Percentiles rank a stretch among this genome's conserved stretches.
phyloP scores from a whole-genome alignment of 345 rosid species.

The Salix caprea region DNA sequence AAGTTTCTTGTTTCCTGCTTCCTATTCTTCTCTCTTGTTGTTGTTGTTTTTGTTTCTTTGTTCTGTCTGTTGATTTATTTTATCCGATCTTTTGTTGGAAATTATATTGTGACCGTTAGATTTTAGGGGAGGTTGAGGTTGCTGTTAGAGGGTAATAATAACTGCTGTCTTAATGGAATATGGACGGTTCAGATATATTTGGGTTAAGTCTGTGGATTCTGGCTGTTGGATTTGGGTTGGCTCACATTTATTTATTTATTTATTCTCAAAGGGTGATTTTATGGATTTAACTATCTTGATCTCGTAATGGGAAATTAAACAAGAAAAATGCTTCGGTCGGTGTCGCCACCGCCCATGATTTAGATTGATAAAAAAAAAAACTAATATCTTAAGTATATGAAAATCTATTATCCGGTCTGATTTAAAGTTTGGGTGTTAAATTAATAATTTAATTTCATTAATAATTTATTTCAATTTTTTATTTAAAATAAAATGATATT shows the following conservation, averaged over 20 bases:
- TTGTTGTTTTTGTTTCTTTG: constrained; percentile 10
- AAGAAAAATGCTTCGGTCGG: too few relatives aligned
- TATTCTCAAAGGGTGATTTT: neutral
- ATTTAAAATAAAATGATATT: too few relatives aligned
- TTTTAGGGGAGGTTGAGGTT: constrained; percentile 32
- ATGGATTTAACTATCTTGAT: neutral
- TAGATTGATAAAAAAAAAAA: too few relatives aligned
- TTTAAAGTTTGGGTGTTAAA: too few relatives aligned
- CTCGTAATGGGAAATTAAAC: too few relatives aligned
- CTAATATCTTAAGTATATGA: too few relatives aligned
- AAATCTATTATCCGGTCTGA: too few relatives aligned
- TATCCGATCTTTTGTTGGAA: constrained; percentile 17
- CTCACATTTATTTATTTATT: neutral
- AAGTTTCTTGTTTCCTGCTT: neutral
- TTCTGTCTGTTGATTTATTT: neutral
- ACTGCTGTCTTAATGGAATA: constrained; percentile 41
- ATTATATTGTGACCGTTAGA: constrained; percentile 31
- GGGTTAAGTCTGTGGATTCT: constrained; percentile 14
- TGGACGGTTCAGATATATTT: constrained; percentile 16
- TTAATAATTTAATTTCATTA: too few relatives aligned
- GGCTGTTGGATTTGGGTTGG: neutral
- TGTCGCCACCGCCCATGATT: too few relatives aligned
- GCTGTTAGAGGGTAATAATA: constrained; percentile 27
- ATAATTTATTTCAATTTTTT: too few relatives aligned
- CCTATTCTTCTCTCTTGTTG: neutral